phyloP scores from a whole-genome alignment of 345 rosid species.

The Orychophragmus violaceus region DNA sequence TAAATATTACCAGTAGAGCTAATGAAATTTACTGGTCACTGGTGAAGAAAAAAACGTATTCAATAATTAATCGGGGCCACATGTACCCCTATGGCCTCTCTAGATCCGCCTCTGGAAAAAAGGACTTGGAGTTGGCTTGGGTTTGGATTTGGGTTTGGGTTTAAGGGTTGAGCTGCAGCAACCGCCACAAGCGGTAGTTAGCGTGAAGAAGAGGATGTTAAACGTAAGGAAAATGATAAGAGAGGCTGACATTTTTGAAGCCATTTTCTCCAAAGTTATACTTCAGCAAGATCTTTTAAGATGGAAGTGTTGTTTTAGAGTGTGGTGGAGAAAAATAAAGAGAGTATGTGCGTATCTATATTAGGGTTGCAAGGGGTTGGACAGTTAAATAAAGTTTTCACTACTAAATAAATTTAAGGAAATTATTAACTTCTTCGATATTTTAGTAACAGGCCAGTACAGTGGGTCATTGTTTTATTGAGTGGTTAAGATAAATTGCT shows the following conservation, averaged over 20 bases:
- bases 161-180: conserved; percentile 10
- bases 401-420: background rate
- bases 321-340: conserved; percentile 13
- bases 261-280: conserved; percentile 3
- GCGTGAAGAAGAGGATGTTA: conserved; percentile 22
- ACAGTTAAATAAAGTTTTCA: conserved; percentile 8
- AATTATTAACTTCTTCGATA: background rate
- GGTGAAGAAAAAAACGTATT: too few species aligned
- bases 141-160: conserved; percentile 13
- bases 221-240: conserved; percentile 15
- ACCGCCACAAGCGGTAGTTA: conserved; percentile 18
- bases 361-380: background rate
- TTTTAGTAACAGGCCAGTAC: background rate
- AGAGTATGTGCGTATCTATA: background rate
- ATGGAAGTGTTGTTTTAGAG: background rate
- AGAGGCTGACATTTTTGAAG: conserved; percentile 20
- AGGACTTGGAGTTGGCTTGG: conserved; percentile 6
- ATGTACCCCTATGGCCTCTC: too few species aligned
- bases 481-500: background rate
- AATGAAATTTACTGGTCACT: too few species aligned
- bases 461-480: background rate
- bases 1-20: too few species aligned
- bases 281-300: background rate
- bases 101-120: too few species aligned
- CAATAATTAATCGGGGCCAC: too few species aligned